phyloP scores from a whole-genome alignment of 148 eudicot genomes.

The Rhododendron mucronatum region DNA sequence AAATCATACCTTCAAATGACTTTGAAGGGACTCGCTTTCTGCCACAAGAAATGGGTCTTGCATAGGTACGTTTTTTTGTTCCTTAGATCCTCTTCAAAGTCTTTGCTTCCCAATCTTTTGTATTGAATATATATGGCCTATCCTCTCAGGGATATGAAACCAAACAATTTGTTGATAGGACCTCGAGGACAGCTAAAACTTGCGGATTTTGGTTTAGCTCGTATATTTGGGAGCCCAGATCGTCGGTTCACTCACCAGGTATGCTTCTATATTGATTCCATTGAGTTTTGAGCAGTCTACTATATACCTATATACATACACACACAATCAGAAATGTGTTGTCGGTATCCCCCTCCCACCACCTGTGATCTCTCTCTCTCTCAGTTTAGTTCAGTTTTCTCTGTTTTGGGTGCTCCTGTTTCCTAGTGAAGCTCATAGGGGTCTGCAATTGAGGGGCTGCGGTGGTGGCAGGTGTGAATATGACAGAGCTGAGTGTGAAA shows the following conservation, averaged over 20 bases:
- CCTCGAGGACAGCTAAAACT: conserved; percentile 85
- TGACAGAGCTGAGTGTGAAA: not conserved
- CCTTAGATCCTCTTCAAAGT: not conserved
- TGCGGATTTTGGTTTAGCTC: conserved; percentile 96
- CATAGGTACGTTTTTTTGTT: conserved; percentile 54
- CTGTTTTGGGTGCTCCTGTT: not conserved
- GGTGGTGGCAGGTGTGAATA: not conserved
- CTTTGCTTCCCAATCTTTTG: conserved; percentile 3
- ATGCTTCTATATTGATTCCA: conserved; percentile 10
- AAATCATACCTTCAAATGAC: conserved; percentile 95
- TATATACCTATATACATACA: not conserved
- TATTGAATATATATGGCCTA: conserved; percentile 12
- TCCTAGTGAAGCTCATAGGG: not conserved
- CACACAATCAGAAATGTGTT: too few species aligned
- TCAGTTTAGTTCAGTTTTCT: not conserved
- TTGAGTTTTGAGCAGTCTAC: not conserved
- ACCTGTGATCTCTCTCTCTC: not conserved
- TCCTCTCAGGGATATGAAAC: conserved; percentile 88
- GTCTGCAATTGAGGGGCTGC: not conserved
- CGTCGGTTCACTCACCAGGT: conserved; percentile 97
- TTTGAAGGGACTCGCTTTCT: conserved; percentile 78
- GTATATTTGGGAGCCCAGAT: conserved; percentile 95
- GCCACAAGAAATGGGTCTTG: conserved; percentile 96
- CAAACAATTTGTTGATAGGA: conserved; percentile 86
- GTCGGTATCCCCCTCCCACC: not conserved